Evolutionary conservation across 805 yeast species (phyloP).

Genomic region (Myxozyma neotropica): DNA sequence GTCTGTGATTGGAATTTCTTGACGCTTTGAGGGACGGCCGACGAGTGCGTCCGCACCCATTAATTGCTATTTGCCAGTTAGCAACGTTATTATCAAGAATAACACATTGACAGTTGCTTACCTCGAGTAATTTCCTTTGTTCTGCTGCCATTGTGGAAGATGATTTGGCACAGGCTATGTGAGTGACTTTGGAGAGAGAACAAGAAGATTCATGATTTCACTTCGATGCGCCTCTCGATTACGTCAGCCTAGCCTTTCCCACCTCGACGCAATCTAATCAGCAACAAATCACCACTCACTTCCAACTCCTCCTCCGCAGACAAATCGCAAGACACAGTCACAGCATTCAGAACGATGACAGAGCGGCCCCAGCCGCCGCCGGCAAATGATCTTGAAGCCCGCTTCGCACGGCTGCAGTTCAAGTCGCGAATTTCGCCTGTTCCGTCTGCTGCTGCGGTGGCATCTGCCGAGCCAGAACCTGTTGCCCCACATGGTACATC

Average conservation of each 20-base stretch:
- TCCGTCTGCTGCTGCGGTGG: neutral
- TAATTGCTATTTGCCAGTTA: slow-evolving; percentile 60
- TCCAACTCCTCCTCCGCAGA: no score
- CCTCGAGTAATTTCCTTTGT: slow-evolving; percentile 70
- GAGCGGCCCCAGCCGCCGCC: slow-evolving; percentile 6
- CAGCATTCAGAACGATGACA: neutral
- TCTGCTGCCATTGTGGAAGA: slow-evolving; percentile 62
- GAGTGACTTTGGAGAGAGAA: no score
- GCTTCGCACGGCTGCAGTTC: neutral
- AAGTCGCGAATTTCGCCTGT: neutral
- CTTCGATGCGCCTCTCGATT: no score
- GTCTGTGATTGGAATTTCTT: slow-evolving; percentile 52
- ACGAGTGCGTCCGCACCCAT: slow-evolving; percentile 59
- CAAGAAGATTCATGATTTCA: no score
- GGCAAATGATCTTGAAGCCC: slow-evolving; percentile 2
- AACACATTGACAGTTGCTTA: no score
- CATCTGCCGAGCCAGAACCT: neutral
- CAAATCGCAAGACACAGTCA: neutral
- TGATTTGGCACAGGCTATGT: no score
- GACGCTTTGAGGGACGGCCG: slow-evolving; percentile 43
- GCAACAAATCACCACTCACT: no score
- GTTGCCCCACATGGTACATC: no score
- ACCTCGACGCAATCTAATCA: no score
- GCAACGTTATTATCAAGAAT: no score
- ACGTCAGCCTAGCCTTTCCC: no score